Evolutionary conservation across 805 yeast species (phyloP).

Genomic region (Pichia kluyveri): DNA sequence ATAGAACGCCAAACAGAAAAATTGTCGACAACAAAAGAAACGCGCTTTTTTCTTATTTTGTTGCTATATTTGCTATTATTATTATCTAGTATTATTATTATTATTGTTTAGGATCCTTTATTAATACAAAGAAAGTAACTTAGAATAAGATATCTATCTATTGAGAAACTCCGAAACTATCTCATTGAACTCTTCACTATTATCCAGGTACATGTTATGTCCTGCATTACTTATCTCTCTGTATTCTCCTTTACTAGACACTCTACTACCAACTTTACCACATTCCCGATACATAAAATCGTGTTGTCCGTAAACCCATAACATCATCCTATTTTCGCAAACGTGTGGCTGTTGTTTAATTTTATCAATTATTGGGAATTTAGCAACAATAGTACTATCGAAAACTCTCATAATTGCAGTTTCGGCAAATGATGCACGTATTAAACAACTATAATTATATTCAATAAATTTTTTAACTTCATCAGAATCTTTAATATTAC

Average conservation of each 20-base stretch:
- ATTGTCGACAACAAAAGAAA: not conserved
- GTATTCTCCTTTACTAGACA: constrained; percentile 3
- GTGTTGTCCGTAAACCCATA: constrained; percentile 56
- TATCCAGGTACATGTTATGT: constrained; percentile 71
- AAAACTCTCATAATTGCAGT: constrained; percentile 37
- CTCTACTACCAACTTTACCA: constrained; percentile 36
- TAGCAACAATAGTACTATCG: constrained; percentile 52
- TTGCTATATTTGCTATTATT: not conserved
- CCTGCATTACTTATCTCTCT: constrained; percentile 39
- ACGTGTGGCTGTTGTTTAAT: constrained; percentile 18
- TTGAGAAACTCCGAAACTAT: constrained; percentile 30
- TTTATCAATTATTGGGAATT: constrained; percentile 58
- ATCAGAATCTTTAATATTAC: constrained; percentile 13
- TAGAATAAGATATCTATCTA: constrained; percentile 1
- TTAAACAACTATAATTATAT: constrained; percentile 26
- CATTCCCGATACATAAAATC: constrained; percentile 70
- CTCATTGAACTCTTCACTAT: constrained; percentile 43
- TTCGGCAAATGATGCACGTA: constrained; percentile 26
- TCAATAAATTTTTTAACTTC: constrained; percentile 24
- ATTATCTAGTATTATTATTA: no score
- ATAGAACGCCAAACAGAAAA: not conserved
- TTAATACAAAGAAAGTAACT: no score
- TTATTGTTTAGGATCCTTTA: no score
- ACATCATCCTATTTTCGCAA: constrained; percentile 25
- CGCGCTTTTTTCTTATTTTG: not conserved